These are phyloP conservation scores for Pyrenochaeta sp. DNA, from an alignment of 2,329 filamentous ascomycete genomes.

Conservation along the genomic window DNA sequence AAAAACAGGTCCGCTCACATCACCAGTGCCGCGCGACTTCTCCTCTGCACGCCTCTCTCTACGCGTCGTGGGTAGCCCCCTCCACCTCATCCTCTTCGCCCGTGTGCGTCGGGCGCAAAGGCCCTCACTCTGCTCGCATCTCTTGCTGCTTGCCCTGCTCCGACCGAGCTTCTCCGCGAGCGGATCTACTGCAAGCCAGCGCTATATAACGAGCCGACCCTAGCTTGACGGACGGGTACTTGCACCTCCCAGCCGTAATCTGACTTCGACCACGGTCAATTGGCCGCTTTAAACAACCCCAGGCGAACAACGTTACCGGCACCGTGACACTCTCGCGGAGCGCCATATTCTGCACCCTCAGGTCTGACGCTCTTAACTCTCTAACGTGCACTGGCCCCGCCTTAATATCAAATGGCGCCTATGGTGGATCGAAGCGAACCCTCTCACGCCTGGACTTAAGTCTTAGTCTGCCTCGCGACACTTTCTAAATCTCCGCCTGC, in stretches of 20 bases:
- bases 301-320: conserved; percentile 4
- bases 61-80: conserved; percentile 26
- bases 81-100: conserved; percentile 7
- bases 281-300: conserved; percentile 1
- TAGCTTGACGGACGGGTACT: conserved; percentile 25
- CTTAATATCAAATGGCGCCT: neutral
- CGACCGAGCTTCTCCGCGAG: conserved; percentile 38
- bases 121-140: neutral
- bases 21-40: conserved; percentile 16
- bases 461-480: neutral
- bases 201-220: conserved; percentile 26
- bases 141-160: conserved; percentile 5
- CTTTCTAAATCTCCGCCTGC: neutral
- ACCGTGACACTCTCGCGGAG: conserved; percentile 5
- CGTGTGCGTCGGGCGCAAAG: neutral
- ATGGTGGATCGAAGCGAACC: neutral
- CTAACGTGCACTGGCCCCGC: conserved; percentile 21
- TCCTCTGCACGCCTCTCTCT: conserved; percentile 12
- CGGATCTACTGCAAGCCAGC: conserved; percentile 11
- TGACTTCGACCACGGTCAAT: neutral
- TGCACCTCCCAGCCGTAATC: conserved; percentile 17
- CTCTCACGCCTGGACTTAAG: neutral
- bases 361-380: conserved; percentile 16
- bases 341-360: conserved; percentile 14
- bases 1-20: conserved; percentile 29